Base-by-base conservation (phyloP, 495 filamentous ascomycete genomes). In the Aspergillus hancockii region DNA sequence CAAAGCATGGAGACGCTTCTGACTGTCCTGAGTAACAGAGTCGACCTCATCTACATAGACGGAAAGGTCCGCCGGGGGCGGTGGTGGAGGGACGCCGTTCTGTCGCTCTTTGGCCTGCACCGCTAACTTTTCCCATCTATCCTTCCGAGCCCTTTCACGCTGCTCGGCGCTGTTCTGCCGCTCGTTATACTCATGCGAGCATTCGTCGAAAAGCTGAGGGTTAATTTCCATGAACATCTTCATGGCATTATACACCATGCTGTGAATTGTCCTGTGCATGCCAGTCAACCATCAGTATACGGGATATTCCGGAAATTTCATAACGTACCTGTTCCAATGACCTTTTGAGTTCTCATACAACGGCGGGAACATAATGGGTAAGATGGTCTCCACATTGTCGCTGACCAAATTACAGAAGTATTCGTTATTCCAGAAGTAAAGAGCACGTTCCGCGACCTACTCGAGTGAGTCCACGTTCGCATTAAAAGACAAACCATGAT, bases 151-250 rank as follows among this genome's bases (percentile, higher is more conserved):
- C 61, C 86, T 83, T 67, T 95, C 85, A 32, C 91, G 83, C 40
- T 93, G 81, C 1, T 91, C 86, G 14, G 91, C 90, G 61, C 83
- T 91, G 71, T 92, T 94, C 74, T 98, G 93, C 61, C 92, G 87
- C 69, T 98, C 94, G n/a, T 92, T 93, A 70, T 98, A 99, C 59
- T 97, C 92, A 66, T 96, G 92, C 8, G 93, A 96, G 76, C 94
- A 99, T 67, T 98, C 94, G 63, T 99, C 94, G 69, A 99, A 99
- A 23, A 99, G 87, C 67, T 96, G 91, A 16, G 94, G 94, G 66
- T 99, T 98, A 66, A 99, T 97, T 73, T 99, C 94, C 94, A 99
- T 99, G 75, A 99, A 99, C 46, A 99, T 87, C 70, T 99, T 99
- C 94, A 99, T 99, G 49, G 94, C 94, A 68, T 98, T 99, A 71